Evolutionary conservation across 2,329 filamentous ascomycete species (phyloP), one percentile per base, ranked within the genome.

Genomic region (Dendryphion nanum): DNA sequence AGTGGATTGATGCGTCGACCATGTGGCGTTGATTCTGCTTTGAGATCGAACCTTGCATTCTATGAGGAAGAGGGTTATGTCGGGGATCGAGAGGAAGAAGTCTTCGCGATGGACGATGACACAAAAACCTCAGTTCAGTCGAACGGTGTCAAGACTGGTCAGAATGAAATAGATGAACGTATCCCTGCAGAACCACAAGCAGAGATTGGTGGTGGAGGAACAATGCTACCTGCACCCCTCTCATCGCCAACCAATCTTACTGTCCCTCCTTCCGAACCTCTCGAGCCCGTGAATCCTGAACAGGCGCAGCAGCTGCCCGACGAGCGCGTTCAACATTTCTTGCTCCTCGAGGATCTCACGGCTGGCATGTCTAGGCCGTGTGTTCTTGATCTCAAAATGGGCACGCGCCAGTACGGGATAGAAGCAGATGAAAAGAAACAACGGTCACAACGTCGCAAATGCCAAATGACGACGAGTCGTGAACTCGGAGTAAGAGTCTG

Each of bases 361-460:
- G 87, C 91, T 2, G 91, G 91, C 21, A 97, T 98, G 93, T 90
- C 89, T 61, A 83, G 86, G 35, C 93, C 93, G 4, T 97, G 93
- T 67, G 95, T 98, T 42, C 85, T 98, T 66, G 93, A 98, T 61
- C 74, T 98, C 45, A 98, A 98, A 64, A 98, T 98, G 93, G 93
- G 93, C 15, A 98, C 93, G 6, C 83, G 93, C 2, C 93, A 98
- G 61, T 97, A 96, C 62, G 93, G 93, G 6, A 82, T 97, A 10
- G 90, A 97, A 51, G 93, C 93, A 2, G 83, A 79, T 37, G 82
- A 89, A 30, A 95, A 95, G 73, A 98, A 98, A 66, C 87, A 90
- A 57, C 83, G 85, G 43, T 97, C 93, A 0, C 93, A 98, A 65
- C 82, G 88, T 41, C 83, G 88, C 51, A 98, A 98, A 66, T 97